Base-by-base conservation (phyloP, 169 alveolate species). In the Eimeria mitis region DNA sequence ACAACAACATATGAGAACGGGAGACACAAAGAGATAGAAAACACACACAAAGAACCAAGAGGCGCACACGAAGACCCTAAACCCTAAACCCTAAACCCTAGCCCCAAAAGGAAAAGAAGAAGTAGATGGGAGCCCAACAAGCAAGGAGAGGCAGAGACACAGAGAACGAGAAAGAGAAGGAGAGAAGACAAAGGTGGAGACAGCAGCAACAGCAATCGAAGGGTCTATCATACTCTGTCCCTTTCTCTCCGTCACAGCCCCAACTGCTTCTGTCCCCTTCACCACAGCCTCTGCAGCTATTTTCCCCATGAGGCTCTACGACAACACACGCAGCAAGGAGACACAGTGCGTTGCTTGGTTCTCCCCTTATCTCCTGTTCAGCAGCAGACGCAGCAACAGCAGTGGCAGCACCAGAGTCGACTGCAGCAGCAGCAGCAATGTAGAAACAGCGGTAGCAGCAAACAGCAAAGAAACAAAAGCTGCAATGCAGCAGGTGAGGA, bases 251-350 rank as follows among this genome's bases (percentile, higher is more conserved):
- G 42, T 47, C 88, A 78, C 8, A 11, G n/a, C 42, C 13, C 88
- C 88, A 47, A 78, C n/a, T 47, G 42, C 19, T 44, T 49, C 44
- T 47, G 88, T 47, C 68, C 44, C 16, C 31, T 49, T 78, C 68
- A 44, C 49, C 3, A 78, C 88, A 28, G 88, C 68, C 88, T 78
- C 88, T 47, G 88, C 88, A 21, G 88, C 68, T 44, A 78, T 25
- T 52, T 78, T 78, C 1, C 49, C 47, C 68, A 78, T 78, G 37
- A 78, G 65, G 65, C 88, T 78, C 88, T 78, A 49, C 23, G 28
- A 78, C 47, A 1, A 78, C 31, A 78, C 6, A 21, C 40, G 49
- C 16, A 8, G 47, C 42, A 78, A n/a, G 59, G 42, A 44, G 44
- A 19, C 6, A 9, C n/a, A n/a, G n/a, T n/a, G n/a, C n/a, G n/a